Evolutionary conservation across 345 rosid species (phyloP), one percentile per base, ranked within the genome.

Genomic region (Lepidium sativum): DNA sequence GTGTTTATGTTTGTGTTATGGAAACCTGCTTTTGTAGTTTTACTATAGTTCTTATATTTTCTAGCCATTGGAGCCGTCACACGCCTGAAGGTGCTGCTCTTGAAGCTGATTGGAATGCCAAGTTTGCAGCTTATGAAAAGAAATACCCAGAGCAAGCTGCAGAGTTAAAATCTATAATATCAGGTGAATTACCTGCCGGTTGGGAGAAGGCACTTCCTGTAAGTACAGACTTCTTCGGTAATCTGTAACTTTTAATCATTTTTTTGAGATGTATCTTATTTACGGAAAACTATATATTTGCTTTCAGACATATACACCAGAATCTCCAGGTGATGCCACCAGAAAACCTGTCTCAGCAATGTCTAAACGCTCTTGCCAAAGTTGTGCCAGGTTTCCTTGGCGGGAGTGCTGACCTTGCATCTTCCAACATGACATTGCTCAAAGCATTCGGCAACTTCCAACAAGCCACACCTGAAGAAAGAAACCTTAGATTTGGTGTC

Each of bases 41-140:
- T 15, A 56, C 42, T 9, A 43, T 15, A 2, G 12, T 8, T 2
- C 9, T 21, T 60, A 34, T 27, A 6, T 47, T 54, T 56, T 52
- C 31, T 74, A 94, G 99, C 77, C 99, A 94, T 54, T 94, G 99
- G 99, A 88, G 92, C 35, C 95, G 96, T 70, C 99, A 94, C 44
- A 62, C 34, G 1, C 62, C 84, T 16, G 48, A 35, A 12, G 99
- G 99, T 23, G 80, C 90, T 72, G 53, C 85, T 14, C 54, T 84
- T 40, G 97, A 91, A 82, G 77, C 91, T 53, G 95, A 85, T 57
- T 94, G 99, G 99, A 90, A 74, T 67, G 79, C 91, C 43, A 80
- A 80, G 77, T 94, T 86, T 50, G 84, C 92, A 1, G 96, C 81
- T 45, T 94, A 88, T 62, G 92, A 86, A 78, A 83, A 83, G 82